Conservation (phyloP, 495 filamentous ascomycete species). For the Lindgomyces ingoldianus region DNA sequence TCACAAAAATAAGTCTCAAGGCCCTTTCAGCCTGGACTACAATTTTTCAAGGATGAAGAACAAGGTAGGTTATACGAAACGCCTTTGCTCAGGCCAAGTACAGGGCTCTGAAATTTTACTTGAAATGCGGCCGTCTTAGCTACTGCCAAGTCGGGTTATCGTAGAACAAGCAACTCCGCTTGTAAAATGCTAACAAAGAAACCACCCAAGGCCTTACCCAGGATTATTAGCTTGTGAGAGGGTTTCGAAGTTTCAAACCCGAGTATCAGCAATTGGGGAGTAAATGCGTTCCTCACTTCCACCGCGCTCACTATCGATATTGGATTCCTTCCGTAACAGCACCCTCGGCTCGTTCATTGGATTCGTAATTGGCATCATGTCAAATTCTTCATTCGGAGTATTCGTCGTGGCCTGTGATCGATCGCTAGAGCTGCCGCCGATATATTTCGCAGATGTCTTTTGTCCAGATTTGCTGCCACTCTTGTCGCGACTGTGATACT, state of each 20-base stretch:
- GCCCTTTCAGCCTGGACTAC: background rate
- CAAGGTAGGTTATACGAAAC: too few relatives aligned
- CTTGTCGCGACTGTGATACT: slow-evolving; percentile 30
- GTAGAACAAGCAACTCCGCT: too few relatives aligned
- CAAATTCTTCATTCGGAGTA: slow-evolving; percentile 1
- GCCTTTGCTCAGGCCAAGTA: too few relatives aligned
- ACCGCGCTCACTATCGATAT: slow-evolving; percentile 3
- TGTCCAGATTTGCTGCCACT: slow-evolving; percentile 3
- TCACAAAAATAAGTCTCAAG: background rate
- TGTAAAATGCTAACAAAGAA: too few relatives aligned
- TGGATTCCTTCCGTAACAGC: background rate
- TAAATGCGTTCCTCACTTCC: slow-evolving; percentile 14
- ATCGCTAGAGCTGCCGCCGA: slow-evolving; percentile 7
- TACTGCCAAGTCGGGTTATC: too few relatives aligned
- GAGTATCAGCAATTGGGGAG: background rate
- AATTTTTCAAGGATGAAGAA: too few relatives aligned
- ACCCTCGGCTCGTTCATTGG: background rate
- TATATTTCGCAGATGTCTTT: background rate
- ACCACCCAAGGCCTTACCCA: too few relatives aligned
- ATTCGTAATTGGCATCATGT: slow-evolving; percentile 1
- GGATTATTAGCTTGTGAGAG: too few relatives aligned
- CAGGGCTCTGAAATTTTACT: too few relatives aligned
- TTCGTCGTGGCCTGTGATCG: background rate
- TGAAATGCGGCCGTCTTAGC: too few relatives aligned
- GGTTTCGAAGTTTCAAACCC: slow-evolving; percentile 1